Percentiles rank a stretch among this genome's conserved stretches.
Evolutionary conservation across 495 filamentous ascomycete species (phyloP).

Genomic region (Pyronema domesticum): DNA sequence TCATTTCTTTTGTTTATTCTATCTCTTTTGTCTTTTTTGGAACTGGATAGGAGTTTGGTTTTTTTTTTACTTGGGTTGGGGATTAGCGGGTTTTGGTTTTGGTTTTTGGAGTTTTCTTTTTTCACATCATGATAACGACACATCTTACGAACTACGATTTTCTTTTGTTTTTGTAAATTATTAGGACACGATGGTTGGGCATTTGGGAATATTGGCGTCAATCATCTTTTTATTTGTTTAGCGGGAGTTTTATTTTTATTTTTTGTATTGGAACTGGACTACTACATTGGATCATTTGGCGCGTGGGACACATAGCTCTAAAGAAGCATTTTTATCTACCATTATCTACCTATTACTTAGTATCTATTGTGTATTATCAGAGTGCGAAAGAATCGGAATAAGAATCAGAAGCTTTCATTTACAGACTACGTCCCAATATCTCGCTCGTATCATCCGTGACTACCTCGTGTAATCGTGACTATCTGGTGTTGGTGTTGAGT

Average conservation of each 20-base stretch:
- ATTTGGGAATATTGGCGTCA: constrained; percentile 13
- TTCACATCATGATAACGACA: background rate
- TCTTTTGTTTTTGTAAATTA: constrained; percentile 10
- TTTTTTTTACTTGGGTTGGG: background rate
- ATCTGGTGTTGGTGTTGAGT: no score
- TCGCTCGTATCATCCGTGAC: no score
- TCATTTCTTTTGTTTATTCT: constrained; percentile 1
- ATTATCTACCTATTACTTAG: constrained; percentile 3
- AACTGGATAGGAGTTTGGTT: constrained; percentile 7
- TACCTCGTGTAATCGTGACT: no score
- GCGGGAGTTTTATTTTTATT: constrained; percentile 11
- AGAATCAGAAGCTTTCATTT: no score
- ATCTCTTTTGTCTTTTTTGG: constrained; percentile 2
- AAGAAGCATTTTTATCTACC: background rate
- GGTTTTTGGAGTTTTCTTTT: background rate
- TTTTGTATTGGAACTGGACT: constrained; percentile 1
- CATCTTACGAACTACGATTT: constrained; percentile 4
- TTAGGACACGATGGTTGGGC: background rate
- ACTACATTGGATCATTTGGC: background rate
- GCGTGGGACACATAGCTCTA: no score
- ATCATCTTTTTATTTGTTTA: constrained; percentile 13
- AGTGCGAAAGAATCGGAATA: background rate
- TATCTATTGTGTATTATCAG: constrained; percentile 10
- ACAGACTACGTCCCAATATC: no score
- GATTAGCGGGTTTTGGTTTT: background rate